A percentile compares a stretch with the other conserved stretches of the same genome.
Evolutionary conservation across 176 grass and related monocot species (phyloP).

Genomic region (Lolium multiflorum): DNA sequence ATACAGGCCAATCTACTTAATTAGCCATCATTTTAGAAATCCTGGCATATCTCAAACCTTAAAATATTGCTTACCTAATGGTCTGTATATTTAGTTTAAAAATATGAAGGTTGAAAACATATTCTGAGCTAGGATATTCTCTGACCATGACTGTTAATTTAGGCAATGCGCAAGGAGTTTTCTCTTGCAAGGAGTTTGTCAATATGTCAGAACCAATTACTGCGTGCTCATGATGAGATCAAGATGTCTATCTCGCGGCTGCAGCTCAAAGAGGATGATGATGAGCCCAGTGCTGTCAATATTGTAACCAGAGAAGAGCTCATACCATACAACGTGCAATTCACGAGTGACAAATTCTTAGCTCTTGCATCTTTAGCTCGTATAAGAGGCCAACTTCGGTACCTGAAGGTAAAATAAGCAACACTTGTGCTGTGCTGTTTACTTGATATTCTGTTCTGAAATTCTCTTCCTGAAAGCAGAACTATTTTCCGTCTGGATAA

Average conservation of each 20-base stretch:
- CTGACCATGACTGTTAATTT: conserved; percentile 44
- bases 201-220: conserved; percentile 75
- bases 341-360: conserved; percentile 84
- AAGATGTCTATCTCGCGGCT: conserved; percentile 91
- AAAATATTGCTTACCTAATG: conserved; percentile 18
- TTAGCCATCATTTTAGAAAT: not conserved
- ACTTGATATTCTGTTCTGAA: conserved; percentile 36
- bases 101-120: conserved; percentile 14
- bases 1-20: not conserved
- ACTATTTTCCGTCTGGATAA: conserved; percentile 5
- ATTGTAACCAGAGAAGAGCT: conserved; percentile 83
- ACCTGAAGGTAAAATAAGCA: conserved; percentile 72
- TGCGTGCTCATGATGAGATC: conserved; percentile 90
- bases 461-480: conserved; percentile 16
- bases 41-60: conserved; percentile 6
- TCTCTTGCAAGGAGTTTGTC: conserved; percentile 85
- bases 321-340: conserved; percentile 75
- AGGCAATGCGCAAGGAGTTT: conserved; percentile 97
- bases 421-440: not conserved
- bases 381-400: conserved; percentile 88
- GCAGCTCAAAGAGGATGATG: conserved; percentile 74
- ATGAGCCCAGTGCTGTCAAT: conserved; percentile 69
- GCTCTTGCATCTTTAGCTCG: conserved; percentile 72
- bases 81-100: conserved; percentile 27
- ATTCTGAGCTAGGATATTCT: conserved; percentile 15